Conservation (phyloP, 1,284 basidiomycete species). For the Pisolithus thermaeus region DNA sequence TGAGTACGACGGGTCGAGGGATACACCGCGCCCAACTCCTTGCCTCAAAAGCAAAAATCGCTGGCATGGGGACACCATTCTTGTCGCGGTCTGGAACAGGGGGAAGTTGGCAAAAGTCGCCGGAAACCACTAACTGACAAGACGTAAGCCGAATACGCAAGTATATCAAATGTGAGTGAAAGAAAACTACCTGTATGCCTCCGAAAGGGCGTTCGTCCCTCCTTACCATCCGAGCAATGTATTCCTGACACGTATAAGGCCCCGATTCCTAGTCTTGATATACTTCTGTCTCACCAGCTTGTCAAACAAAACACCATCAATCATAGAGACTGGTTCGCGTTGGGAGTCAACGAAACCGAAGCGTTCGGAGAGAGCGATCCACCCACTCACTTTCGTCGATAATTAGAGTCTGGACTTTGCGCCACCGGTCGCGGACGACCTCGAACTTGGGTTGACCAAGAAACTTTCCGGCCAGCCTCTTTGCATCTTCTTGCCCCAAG, state of each 20-base stretch:
- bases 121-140: slow-evolving; percentile 73
- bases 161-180: neutral
- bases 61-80: slow-evolving; percentile 23
- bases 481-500: slow-evolving; percentile 65
- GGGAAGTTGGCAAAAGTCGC: slow-evolving; percentile 96
- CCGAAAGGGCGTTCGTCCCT: slow-evolving; percentile 76
- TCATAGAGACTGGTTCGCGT: slow-evolving; percentile 80
- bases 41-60: slow-evolving; percentile 86
- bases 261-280: neutral
- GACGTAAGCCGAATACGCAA: slow-evolving; percentile 2
- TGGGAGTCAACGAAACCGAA: slow-evolving; percentile 1
- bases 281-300: slow-evolving; percentile 49
- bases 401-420: slow-evolving; percentile 74
- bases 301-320: slow-evolving; percentile 90
- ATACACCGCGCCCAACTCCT: slow-evolving; percentile 78
- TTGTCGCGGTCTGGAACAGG: slow-evolving; percentile 59
- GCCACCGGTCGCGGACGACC: slow-evolving; percentile 67
- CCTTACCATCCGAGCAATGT: slow-evolving; percentile 57
- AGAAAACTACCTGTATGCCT: slow-evolving; percentile 77
- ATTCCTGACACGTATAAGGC: slow-evolving; percentile 28
- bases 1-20: slow-evolving; percentile 76
- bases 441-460: slow-evolving; percentile 56
- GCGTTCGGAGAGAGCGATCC: neutral
- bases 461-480: slow-evolving; percentile 65
- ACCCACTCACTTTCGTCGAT: slow-evolving; percentile 80